A percentile compares a stretch with the other conserved stretches of the same genome.
These are phyloP conservation scores for Chytriomyces confervae DNA, from an alignment of 192 early-diverging fungal species.

Conservation along the genomic window DNA sequence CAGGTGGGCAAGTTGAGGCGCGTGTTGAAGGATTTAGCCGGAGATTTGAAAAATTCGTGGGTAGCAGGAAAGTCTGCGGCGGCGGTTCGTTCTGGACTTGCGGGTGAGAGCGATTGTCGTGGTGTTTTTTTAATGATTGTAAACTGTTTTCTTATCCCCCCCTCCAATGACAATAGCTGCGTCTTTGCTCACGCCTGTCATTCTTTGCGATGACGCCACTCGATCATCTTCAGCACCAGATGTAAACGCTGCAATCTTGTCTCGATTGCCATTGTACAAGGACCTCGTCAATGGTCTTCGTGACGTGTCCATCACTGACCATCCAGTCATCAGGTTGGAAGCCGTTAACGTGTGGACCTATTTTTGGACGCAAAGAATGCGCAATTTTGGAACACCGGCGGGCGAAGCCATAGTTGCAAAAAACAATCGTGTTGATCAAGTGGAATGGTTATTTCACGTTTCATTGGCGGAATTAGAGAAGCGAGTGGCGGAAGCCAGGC, in stretches of 20 bases:
- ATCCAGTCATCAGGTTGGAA: conserved; percentile 8
- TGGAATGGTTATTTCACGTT: conserved; percentile 16
- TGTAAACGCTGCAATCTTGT: background rate
- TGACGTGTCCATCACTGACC: conserved; percentile 15
- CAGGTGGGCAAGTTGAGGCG: background rate
- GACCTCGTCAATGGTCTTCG: conserved; percentile 28
- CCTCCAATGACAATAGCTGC: background rate
- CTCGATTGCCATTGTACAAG: conserved; percentile 5
- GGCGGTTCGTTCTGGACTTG: background rate
- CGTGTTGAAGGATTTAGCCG: conserved; percentile 7
- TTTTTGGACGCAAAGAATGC: conserved; percentile 17
- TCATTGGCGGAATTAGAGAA: conserved; percentile 19
- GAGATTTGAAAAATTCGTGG: background rate
- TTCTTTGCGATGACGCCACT: background rate
- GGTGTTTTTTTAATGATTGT: too few relatives aligned
- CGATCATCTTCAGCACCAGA: background rate
- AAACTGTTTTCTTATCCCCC: too few relatives aligned
- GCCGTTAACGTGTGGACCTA: background rate
- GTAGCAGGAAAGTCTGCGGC: conserved; percentile 4
- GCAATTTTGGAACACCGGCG: background rate
- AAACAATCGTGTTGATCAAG: background rate
- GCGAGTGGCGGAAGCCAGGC: conserved; percentile 9
- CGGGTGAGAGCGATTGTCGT: background rate
- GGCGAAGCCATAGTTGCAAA: background rate
- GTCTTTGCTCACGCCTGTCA: background rate